Evolutionary conservation across 768 basidiomycete genomes (phyloP), one percentile per base, ranked within the genome.

Genomic region (Dendrothele bispora): DNA sequence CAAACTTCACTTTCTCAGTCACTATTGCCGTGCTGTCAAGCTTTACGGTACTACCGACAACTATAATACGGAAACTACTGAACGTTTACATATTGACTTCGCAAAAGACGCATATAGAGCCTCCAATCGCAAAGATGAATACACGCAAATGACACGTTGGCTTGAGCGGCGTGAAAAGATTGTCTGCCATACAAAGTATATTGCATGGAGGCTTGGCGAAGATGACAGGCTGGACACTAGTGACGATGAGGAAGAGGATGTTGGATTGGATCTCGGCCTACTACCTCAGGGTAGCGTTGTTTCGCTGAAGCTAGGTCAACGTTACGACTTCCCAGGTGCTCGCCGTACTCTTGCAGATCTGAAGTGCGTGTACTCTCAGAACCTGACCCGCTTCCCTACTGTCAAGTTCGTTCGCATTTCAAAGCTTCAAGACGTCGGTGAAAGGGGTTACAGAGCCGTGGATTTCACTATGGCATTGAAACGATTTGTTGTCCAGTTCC

Each of bases 21-120:
- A n/a, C n/a, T n/a, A n/a, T n/a, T n/a, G n/a, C n/a, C n/a, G n/a
- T n/a, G n/a, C n/a, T n/a, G n/a, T n/a, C n/a, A n/a, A n/a, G n/a
- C n/a, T n/a, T n/a, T n/a, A n/a, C n/a, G n/a, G n/a, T n/a, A n/a
- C n/a, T n/a, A n/a, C n/a, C n/a, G n/a, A n/a, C 46, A 69, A 69
- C 48, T 72, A 59, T 53, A 67, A 71, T 46, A 75, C 72, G 1
- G 61, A 75, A 50, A 57, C 58, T 25, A 62, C 69, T 2, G 71
- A 77, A 49, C 57, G 65, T 1, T 58, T 72, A 0, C 73, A n/a
- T n/a, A n/a, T n/a, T n/a, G n/a, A n/a, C n/a, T n/a, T n/a, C n/a
- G n/a, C n/a, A n/a, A n/a, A n/a, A 77, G 60, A 67, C 35, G 67
- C 65, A 5, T 72, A 67, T 45, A 29, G 47, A 1, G 55, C 65